Conservation (phyloP, 1,284 basidiomycete species). For the Ustilago shanxiensis region DNA sequence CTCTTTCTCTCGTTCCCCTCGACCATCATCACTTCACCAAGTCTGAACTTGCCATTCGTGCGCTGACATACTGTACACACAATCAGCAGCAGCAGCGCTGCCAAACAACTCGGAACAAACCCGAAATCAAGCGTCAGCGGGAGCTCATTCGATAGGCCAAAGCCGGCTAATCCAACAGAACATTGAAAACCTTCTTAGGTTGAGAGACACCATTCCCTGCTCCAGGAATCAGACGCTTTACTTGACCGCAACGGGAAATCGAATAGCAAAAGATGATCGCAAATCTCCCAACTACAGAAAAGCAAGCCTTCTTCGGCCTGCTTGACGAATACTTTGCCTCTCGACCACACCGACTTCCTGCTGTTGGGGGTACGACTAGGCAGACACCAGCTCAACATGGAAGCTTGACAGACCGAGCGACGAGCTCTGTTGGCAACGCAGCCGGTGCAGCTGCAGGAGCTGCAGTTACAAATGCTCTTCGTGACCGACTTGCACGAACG, state of each 20-base stretch:
- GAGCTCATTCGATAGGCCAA: no score
- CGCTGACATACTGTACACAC: background rate
- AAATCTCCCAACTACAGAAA: slow-evolving; percentile 41
- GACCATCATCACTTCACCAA: background rate
- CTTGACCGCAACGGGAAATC: no score
- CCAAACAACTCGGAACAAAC: no score
- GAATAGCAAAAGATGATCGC: slow-evolving; percentile 38
- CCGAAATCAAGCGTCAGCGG: no score
- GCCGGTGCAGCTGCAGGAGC: slow-evolving; percentile 33
- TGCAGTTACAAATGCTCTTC: slow-evolving; percentile 20
- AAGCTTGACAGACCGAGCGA: slow-evolving; percentile 27
- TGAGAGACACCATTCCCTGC: background rate
- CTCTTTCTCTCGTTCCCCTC: background rate
- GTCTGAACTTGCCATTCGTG: background rate
- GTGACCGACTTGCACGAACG: slow-evolving; percentile 34
- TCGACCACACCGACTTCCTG: slow-evolving; percentile 51
- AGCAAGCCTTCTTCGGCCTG: slow-evolving; percentile 57
- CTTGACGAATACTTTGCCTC: slow-evolving; percentile 64
- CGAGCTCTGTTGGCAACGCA: slow-evolving; percentile 27
- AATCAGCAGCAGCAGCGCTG: no score
- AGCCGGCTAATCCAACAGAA: no score
- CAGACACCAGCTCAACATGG: slow-evolving; percentile 1
- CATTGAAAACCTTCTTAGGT: no score
- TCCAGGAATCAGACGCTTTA: background rate
- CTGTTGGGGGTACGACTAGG: background rate